A percentile compares a stretch with the other conserved stretches of the same genome.
Evolutionary conservation across 352 stramenopile genomes (phyloP).

Genomic region (Globisporangium canariense): DNA sequence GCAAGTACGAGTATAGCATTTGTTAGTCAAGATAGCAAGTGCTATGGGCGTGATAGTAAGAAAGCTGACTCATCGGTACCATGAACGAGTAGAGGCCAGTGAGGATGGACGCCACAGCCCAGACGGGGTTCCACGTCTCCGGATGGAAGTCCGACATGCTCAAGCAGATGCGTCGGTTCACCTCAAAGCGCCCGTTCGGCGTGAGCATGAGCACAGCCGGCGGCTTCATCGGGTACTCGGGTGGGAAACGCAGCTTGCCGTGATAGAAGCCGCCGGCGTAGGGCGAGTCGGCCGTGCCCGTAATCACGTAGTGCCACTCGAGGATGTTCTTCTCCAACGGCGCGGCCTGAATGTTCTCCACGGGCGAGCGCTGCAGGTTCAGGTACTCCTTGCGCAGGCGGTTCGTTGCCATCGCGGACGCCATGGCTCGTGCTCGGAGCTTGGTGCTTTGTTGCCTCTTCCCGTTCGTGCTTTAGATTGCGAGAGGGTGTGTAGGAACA

Average conservation of each 20-base stretch:
- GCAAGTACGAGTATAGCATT: not conserved
- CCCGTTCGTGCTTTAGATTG: not conserved
- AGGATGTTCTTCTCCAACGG: slow-evolving; percentile 93
- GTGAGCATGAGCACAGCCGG: slow-evolving; percentile 94
- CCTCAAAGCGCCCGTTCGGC: slow-evolving; percentile 91
- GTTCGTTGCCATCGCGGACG: slow-evolving; percentile 78
- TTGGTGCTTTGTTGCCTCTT: not conserved
- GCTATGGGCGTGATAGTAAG: not conserved
- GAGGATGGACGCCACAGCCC: slow-evolving; percentile 93
- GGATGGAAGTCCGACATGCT: slow-evolving; percentile 95
- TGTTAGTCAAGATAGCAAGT: not conserved
- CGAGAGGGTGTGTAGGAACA: too few relatives aligned
- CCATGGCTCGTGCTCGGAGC: slow-evolving; percentile 29
- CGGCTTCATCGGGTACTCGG: slow-evolving; percentile 93
- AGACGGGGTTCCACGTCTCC: slow-evolving; percentile 95
- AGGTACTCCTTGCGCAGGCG: slow-evolving; percentile 91
- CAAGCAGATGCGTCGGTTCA: slow-evolving; percentile 91
- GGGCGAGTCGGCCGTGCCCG: slow-evolving; percentile 45
- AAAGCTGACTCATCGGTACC: slow-evolving; percentile 25
- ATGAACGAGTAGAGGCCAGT: slow-evolving; percentile 95
- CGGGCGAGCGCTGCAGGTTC: slow-evolving; percentile 80
- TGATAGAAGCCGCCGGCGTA: slow-evolving; percentile 91
- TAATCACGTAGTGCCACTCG: slow-evolving; percentile 95
- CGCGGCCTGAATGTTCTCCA: slow-evolving; percentile 83
- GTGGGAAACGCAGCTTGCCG: slow-evolving; percentile 90